Base-by-base conservation (phyloP, 208 protist species). In the Leishmania tropica region DNA sequence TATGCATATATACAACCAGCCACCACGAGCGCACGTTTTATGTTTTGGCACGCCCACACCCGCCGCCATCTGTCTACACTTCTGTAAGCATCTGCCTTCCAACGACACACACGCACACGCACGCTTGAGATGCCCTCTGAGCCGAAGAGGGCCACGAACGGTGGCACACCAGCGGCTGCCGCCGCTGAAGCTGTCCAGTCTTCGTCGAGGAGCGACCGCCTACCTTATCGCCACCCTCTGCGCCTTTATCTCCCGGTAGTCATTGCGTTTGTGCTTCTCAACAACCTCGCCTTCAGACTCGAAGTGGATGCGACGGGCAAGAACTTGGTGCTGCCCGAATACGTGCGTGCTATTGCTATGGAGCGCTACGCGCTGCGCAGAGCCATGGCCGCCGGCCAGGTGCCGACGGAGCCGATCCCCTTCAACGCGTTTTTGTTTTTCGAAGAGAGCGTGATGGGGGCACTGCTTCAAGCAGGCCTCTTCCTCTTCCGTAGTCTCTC, bases 181-280 rank as follows among this genome's bases (percentile, higher is more conserved):
- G 42, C 13, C 6, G 73, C 53, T 31, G 21, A 48, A 42, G 64
- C 60, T 6, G 21, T 78, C 13, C 40, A 72, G 76, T 47, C 31
- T 17, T 6, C 48, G 24, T 56, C 31, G 31, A 42, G 53, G 35
- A 19, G 17, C 51, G 4, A 28, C 24, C 78, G 75, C 35, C 77
- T 94, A 1, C 37, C 75, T 7, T 95, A 95, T 76, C 78, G 75
- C 31, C 67, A 35, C 1, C 92, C 92, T 58, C 85, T 75, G 81
- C 3, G 68, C 24, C 37, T 84, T 3, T 93, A 90, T 78, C 37
- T 88, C 31, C 90, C 89, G 0, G 82, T 79, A 28, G 79, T 86
- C 3, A 24, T 87, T 19, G 5, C 78, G n/a, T 91, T 96, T 76
- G 3, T 91, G 31, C 78, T 94, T n/a, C 60, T 96, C 45, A 96